phyloP scores from a whole-genome alignment of 2,329 filamentous ascomycete species.

The Aureobasidium mangrovei region DNA sequence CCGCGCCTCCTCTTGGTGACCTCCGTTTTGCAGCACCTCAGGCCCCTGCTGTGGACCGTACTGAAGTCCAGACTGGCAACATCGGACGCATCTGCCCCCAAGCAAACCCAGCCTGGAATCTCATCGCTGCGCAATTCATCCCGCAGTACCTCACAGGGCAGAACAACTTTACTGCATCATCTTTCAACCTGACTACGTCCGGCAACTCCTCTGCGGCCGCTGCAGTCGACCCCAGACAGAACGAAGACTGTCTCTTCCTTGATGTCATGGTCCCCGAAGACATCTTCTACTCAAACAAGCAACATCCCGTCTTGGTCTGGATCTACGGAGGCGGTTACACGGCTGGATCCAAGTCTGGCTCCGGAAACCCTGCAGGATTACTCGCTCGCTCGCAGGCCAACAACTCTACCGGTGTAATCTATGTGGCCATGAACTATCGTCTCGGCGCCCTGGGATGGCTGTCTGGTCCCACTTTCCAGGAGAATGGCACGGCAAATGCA shows the following conservation, averaged over 20 bases:
- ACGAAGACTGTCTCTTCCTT: constrained; percentile 34
- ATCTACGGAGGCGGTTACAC: constrained; percentile 45
- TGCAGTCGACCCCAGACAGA: constrained; percentile 23
- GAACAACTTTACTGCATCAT: constrained; percentile 19
- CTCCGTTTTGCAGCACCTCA: constrained; percentile 43
- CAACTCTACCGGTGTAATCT: constrained; percentile 34
- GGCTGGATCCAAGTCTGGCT: constrained; percentile 29
- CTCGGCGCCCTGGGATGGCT: constrained; percentile 43
- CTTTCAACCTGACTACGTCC: constrained; percentile 15
- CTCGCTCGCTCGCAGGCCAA: constrained; percentile 34
- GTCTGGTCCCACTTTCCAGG: constrained; percentile 36
- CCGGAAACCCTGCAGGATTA: constrained; percentile 32
- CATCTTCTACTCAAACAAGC: constrained; percentile 26
- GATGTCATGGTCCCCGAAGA: constrained; percentile 31
- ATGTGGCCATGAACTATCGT: constrained; percentile 42
- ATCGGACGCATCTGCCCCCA: constrained; percentile 38
- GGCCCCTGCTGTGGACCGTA: constrained; percentile 35
- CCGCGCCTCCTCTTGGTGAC: constrained; percentile 43
- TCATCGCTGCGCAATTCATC: constrained; percentile 28
- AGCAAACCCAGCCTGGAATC: constrained; percentile 37
- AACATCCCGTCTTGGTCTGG: constrained; percentile 33
- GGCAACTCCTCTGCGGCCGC: constrained; percentile 7
- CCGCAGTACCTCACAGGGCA: constrained; percentile 23
- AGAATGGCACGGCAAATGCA: constrained; percentile 40
- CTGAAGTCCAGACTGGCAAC: constrained; percentile 38